Conservation (phyloP, 495 filamentous ascomycete genomes). For the Lasiosphaeris hirsuta region DNA sequence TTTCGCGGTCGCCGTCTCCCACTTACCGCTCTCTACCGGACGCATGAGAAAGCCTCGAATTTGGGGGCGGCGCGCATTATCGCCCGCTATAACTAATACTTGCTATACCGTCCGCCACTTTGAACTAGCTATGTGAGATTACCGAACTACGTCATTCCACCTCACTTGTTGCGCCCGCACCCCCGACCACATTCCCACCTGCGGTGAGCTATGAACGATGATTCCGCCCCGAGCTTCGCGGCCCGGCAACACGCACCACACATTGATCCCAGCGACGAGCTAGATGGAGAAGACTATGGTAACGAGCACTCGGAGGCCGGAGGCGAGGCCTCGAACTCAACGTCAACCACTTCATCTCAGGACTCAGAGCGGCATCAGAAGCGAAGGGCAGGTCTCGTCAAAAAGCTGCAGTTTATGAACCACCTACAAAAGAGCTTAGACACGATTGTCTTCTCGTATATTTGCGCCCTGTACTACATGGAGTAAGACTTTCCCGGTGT, state of each 20-base stretch:
- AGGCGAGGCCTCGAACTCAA: constrained; percentile 22
- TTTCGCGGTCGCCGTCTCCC: background rate
- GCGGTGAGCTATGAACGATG: constrained; percentile 64
- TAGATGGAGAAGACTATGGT: constrained; percentile 23
- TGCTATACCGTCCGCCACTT: background rate
- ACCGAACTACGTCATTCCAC: background rate
- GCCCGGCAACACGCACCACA: constrained; percentile 41
- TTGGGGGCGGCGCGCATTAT: background rate
- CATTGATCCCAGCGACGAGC: constrained; percentile 25
- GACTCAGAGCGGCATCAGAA: constrained; percentile 17
- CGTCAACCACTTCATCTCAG: constrained; percentile 3
- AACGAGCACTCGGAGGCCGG: constrained; percentile 21
- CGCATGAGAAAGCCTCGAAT: background rate
- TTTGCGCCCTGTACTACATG: constrained; percentile 84
- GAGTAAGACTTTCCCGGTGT: constrained; percentile 56
- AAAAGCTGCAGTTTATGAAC: constrained; percentile 64
- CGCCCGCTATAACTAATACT: background rate
- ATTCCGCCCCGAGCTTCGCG: constrained; percentile 54
- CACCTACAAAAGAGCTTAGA: constrained; percentile 71
- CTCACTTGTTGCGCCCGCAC: constrained; percentile 5
- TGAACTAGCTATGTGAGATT: constrained; percentile 14
- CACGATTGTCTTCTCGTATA: constrained; percentile 74
- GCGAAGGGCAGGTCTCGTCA: constrained; percentile 44
- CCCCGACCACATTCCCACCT: constrained; percentile 7
- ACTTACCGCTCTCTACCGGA: background rate